These are phyloP conservation scores for Suhomyces sp. DNA, from an alignment of 805 yeast species.

Conservation along the genomic window DNA sequence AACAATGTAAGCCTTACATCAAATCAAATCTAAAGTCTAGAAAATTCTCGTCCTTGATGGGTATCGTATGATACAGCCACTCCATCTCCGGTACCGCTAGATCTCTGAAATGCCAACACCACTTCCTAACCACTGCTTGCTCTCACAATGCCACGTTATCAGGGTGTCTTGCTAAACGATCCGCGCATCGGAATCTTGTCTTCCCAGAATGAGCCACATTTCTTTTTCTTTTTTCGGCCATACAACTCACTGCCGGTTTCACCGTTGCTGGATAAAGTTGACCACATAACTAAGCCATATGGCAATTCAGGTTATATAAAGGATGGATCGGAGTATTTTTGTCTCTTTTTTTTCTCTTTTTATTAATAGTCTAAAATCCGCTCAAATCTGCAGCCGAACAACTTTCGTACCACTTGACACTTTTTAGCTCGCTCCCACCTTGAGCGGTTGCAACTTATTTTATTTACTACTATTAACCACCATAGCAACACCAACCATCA, in stretches of 20 bases:
- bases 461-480: not conserved
- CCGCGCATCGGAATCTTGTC: not conserved
- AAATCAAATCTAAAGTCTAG: not conserved
- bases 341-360: not conserved
- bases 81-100: not conserved
- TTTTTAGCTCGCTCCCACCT: not conserved
- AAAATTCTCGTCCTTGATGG: not conserved
- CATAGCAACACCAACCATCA: not conserved
- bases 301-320: not conserved
- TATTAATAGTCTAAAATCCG: not conserved
- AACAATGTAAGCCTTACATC: not conserved
- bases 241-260: not conserved
- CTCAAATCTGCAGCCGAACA: not conserved
- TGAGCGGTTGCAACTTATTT: not conserved
- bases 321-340: not conserved
- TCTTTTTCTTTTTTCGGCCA: not conserved
- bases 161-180: not conserved
- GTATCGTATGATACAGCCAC: not conserved
- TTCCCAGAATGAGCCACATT: not conserved
- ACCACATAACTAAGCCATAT: not conserved
- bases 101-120: not conserved
- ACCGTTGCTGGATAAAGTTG: not conserved
- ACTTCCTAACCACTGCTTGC: not conserved
- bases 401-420: not conserved
- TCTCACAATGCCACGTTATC: not conserved